Percentiles rank a stretch among this genome's conserved stretches.
phyloP scores from a whole-genome alignment of 257 asterid genomes.

The Galeopsis tetrahit region DNA sequence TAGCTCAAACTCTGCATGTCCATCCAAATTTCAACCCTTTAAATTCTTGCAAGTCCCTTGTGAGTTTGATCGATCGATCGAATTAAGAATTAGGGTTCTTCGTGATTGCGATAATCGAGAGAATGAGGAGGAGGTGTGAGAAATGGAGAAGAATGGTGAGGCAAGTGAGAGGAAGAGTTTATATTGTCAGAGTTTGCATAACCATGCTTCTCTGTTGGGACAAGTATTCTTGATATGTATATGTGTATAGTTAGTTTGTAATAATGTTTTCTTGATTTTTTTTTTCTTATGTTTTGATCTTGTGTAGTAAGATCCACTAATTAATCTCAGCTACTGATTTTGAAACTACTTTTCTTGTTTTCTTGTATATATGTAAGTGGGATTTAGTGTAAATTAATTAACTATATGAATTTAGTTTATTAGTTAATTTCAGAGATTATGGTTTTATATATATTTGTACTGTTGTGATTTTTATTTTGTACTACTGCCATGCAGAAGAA shows the following conservation, averaged over 20 bases:
- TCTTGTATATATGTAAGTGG: background rate
- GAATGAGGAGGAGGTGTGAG: conserved; percentile 40
- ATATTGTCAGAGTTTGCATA: conserved; percentile 53
- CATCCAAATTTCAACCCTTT: conserved; percentile 11
- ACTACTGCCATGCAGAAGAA: background rate
- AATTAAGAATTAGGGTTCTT: conserved; percentile 11
- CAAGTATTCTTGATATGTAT: conserved; percentile 34
- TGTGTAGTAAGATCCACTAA: background rate
- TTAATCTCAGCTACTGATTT: background rate
- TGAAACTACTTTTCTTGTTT: background rate
- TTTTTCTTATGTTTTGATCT: background rate
- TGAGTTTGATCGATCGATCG: background rate
- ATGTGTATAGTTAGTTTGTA: background rate
- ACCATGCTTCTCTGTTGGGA: conserved; percentile 56
- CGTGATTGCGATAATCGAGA: background rate
- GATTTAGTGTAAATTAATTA: background rate
- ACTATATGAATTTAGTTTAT: background rate
- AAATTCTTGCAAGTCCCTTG: conserved; percentile 14
- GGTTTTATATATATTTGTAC: background rate
- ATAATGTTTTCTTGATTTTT: background rate
- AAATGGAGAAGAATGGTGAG: conserved; percentile 56
- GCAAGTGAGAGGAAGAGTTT: conserved; percentile 47
- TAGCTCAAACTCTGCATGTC: conserved; percentile 11
- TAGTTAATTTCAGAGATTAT: background rate
- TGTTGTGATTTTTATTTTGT: no score